Evolutionary conservation across 306 rosid species (phyloP).

Genomic region (Mimosa pudica): DNA sequence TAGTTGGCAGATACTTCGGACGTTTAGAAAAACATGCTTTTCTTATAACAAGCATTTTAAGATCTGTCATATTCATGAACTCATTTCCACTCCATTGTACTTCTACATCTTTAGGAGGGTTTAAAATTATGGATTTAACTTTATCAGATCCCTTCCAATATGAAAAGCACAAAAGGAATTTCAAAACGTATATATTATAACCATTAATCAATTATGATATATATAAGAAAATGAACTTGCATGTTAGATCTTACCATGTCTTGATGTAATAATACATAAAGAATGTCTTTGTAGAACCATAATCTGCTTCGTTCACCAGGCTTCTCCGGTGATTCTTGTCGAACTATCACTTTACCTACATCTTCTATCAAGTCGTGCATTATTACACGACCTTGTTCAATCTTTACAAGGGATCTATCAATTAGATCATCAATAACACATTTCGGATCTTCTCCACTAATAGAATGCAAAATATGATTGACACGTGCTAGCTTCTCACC

Average conservation of each 20-base stretch:
- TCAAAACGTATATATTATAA: neutral
- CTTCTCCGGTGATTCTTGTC: neutral
- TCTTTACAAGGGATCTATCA: neutral
- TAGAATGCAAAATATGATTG: neutral
- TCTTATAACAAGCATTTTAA: constrained; percentile 1
- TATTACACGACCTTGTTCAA: neutral
- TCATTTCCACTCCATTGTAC: neutral
- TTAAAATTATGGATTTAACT: neutral
- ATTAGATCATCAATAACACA: neutral
- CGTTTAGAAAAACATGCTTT: neutral
- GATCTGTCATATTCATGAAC: neutral
- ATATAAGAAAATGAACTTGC: too few relatives aligned
- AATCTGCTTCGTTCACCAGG: neutral
- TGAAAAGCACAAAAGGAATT: neutral
- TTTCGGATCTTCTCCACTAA: neutral
- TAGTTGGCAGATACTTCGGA: constrained; percentile 11
- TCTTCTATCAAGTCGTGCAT: constrained; percentile 3
- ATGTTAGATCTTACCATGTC: neutral
- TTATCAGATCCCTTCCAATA: neutral
- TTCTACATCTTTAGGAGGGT: neutral
- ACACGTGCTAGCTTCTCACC: neutral
- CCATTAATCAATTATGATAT: too few relatives aligned
- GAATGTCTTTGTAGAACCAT: neutral
- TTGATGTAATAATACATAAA: neutral
- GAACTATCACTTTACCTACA: neutral